Percentiles rank a stretch among this genome's conserved stretches.
Evolutionary conservation across 2,329 filamentous ascomycete species (phyloP).

Genomic region (Fusarium subglutinans): DNA sequence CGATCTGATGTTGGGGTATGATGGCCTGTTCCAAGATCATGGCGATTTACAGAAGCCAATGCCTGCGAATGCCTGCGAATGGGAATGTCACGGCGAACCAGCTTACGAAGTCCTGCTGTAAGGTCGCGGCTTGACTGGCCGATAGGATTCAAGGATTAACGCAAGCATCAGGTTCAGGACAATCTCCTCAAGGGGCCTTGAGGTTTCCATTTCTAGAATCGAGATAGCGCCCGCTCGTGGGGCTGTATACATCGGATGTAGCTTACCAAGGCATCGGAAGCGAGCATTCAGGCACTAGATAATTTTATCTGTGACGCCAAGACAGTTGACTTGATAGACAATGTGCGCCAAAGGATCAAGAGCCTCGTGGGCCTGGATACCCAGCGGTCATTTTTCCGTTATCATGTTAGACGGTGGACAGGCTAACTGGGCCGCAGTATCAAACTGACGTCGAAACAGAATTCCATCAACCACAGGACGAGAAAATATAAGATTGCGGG

Average conservation of each 20-base stretch:
- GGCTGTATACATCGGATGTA: background rate
- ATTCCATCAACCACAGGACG: slow-evolving; percentile 44
- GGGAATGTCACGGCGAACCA: slow-evolving; percentile 1
- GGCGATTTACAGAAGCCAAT: background rate
- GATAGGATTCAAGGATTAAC: slow-evolving; percentile 1
- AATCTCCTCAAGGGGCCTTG: background rate
- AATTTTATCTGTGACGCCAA: slow-evolving; percentile 42
- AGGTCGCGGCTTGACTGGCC: background rate
- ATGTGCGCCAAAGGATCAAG: slow-evolving; percentile 9
- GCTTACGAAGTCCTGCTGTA: background rate
- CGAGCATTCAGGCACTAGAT: slow-evolving; percentile 24
- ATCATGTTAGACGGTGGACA: slow-evolving; percentile 14
- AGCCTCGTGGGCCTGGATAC: slow-evolving; percentile 7
- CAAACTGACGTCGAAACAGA: slow-evolving; percentile 36
- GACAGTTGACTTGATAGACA: slow-evolving; percentile 24
- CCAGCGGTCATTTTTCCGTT: slow-evolving; percentile 22
- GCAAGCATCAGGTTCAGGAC: slow-evolving; percentile 32
- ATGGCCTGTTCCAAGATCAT: slow-evolving; percentile 10
- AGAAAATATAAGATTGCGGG: slow-evolving; percentile 38
- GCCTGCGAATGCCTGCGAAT: background rate
- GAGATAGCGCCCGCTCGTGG: slow-evolving; percentile 25
- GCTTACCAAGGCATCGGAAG: slow-evolving; percentile 30
- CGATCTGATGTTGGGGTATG: slow-evolving; percentile 18
- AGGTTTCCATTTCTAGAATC: slow-evolving; percentile 27
- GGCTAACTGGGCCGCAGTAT: slow-evolving; percentile 12